Conservation (phyloP, 352 stramenopile species). For the Globisporangium mamillatum region DNA sequence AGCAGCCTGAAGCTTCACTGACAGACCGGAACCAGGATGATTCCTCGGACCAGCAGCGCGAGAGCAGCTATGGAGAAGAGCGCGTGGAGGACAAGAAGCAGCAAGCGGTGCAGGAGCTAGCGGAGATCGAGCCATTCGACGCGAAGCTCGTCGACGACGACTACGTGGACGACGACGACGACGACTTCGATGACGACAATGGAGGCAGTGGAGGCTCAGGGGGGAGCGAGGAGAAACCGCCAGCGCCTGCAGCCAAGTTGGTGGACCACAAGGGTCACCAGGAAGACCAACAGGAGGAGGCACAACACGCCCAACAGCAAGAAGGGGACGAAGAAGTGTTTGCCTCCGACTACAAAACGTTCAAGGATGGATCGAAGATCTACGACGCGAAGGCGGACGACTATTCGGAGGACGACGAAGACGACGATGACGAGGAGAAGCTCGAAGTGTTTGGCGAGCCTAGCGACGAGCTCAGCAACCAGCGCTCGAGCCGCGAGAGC, state of each 20-base stretch:
- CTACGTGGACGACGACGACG: slow-evolving; percentile 17
- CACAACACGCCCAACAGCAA: slow-evolving; percentile 14
- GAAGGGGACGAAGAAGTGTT: slow-evolving; percentile 18
- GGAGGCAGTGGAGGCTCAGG: neutral
- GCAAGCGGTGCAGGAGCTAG: neutral
- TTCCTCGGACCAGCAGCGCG: neutral
- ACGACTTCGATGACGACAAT: slow-evolving; percentile 11
- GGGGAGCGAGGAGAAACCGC: slow-evolving; percentile 3
- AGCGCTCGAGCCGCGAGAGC: slow-evolving; percentile 14
- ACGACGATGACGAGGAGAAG: slow-evolving; percentile 35
- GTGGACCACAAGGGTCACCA: slow-evolving; percentile 21
- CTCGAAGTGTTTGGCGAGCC: slow-evolving; percentile 41
- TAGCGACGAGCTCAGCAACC: slow-evolving; percentile 17
- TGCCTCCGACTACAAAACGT: slow-evolving; percentile 20
- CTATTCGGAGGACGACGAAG: slow-evolving; percentile 13
- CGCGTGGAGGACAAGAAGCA: neutral
- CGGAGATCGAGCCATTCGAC: slow-evolving; percentile 19
- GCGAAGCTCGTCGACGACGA: slow-evolving; percentile 20
- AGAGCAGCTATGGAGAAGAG: neutral
- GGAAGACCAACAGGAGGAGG: slow-evolving; percentile 10
- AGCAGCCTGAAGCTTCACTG: slow-evolving; percentile 21
- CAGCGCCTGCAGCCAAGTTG: neutral
- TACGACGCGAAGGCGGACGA: neutral
- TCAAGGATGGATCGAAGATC: neutral
- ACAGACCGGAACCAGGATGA: neutral